A percentile compares a stretch with the other conserved stretches of the same genome.
phyloP scores from a whole-genome alignment of 2,329 filamentous ascomycete genomes.

The Claviceps citrina region DNA sequence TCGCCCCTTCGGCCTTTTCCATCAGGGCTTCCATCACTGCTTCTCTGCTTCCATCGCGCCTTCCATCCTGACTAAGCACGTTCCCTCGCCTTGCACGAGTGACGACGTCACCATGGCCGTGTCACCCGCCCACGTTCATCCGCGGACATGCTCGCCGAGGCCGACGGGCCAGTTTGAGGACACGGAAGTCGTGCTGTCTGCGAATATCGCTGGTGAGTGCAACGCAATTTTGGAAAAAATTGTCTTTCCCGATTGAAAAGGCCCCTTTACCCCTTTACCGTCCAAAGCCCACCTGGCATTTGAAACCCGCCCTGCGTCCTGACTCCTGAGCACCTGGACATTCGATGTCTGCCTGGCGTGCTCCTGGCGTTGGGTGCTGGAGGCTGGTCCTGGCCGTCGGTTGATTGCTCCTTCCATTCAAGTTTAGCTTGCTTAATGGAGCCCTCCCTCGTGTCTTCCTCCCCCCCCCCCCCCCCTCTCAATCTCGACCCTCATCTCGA shows the following conservation, averaged over 20 bases:
- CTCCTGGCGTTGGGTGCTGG: too few relatives aligned
- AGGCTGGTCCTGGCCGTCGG: too few relatives aligned
- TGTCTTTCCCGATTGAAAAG: background rate
- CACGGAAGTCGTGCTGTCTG: constrained; percentile 1
- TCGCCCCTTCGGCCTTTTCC: background rate
- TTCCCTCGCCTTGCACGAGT: background rate
- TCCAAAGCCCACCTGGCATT: background rate
- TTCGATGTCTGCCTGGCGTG: too few relatives aligned
- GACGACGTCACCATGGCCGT: constrained; percentile 4
- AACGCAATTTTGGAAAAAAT: background rate
- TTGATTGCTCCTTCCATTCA: too few relatives aligned
- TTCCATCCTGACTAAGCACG: constrained; percentile 4
- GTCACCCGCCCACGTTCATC: constrained; percentile 1
- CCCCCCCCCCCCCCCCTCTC: too few relatives aligned
- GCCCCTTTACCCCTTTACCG: too few relatives aligned
- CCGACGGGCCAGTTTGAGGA: background rate
- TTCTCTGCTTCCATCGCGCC: constrained; percentile 1
- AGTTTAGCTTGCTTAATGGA: too few relatives aligned
- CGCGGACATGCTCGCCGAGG: background rate
- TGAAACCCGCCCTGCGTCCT: too few relatives aligned
- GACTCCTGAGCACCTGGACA: background rate
- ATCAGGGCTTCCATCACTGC: background rate
- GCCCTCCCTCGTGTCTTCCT: background rate
- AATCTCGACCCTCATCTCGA: too few relatives aligned
- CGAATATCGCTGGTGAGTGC: background rate